Conservation (phyloP, 768 basidiomycete species). For the Postia placenta region DNA sequence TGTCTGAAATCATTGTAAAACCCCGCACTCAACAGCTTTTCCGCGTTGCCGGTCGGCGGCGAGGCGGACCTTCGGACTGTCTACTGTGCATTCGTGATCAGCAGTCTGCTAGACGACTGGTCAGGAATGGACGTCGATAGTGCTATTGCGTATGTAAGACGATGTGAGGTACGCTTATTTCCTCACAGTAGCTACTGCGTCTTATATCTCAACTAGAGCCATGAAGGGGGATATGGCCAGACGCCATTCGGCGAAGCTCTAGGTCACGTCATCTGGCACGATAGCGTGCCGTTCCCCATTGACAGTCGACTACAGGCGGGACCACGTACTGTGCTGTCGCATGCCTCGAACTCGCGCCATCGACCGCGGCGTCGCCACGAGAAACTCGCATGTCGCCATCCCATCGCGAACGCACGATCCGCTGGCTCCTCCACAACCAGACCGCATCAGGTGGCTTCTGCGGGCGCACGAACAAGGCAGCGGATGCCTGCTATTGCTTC, state of each 20-base stretch:
- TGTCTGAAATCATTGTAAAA: no score
- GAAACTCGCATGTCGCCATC: constrained; percentile 19
- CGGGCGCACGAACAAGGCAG: constrained; percentile 81
- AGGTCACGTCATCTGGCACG: constrained; percentile 48
- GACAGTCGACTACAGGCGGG: constrained; percentile 56
- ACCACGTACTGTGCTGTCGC: constrained; percentile 92
- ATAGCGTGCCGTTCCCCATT: background rate
- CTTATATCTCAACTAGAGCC: constrained; percentile 72
- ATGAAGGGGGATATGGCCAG: constrained; percentile 92
- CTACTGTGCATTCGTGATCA: constrained; percentile 85
- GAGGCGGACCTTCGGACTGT: constrained; percentile 80
- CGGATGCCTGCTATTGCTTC: constrained; percentile 95
- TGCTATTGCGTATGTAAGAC: constrained; percentile 57
- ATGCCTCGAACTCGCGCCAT: constrained; percentile 50
- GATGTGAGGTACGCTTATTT: constrained; percentile 58
- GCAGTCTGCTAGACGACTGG: constrained; percentile 76
- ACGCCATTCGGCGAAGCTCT: constrained; percentile 78
- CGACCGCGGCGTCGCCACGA: constrained; percentile 15
- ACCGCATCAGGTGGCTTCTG: constrained; percentile 72
- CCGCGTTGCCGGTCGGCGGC: constrained; percentile 55
- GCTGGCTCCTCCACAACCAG: constrained; percentile 79
- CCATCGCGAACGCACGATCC: constrained; percentile 50
- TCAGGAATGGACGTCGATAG: constrained; percentile 56
- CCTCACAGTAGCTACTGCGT: background rate
- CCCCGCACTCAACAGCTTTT: constrained; percentile 45